These are phyloP conservation scores for Naganishia sp. DNA, from an alignment of 1,284 basidiomycete genomes.

Conservation along the genomic window DNA sequence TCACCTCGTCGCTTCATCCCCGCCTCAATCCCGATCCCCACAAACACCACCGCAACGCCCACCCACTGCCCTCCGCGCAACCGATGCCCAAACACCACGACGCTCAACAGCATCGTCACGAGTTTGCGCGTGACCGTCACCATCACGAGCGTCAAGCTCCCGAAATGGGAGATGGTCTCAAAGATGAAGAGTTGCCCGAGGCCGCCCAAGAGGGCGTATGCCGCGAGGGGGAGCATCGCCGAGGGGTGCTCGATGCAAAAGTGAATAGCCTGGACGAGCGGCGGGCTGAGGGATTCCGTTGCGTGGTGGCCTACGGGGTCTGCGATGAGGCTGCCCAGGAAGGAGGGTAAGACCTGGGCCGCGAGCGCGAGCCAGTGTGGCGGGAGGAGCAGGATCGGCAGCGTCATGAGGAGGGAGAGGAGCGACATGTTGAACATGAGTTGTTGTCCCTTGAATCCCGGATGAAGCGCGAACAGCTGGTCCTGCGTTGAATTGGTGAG, in stretches of 20 bases:
- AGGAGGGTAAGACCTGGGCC: slow-evolving; percentile 37
- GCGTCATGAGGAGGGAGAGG: slow-evolving; percentile 77
- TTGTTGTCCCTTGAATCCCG: slow-evolving; percentile 70
- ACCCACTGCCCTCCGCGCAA: slow-evolving; percentile 85
- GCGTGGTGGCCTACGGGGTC: slow-evolving; percentile 53
- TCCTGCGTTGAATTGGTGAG: slow-evolving; percentile 98
- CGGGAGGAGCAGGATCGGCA: slow-evolving; percentile 67
- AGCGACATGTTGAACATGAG: slow-evolving; percentile 92
- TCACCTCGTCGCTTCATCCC: slow-evolving; percentile 78
- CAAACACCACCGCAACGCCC: slow-evolving; percentile 86
- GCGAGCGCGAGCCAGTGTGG: slow-evolving; percentile 53
- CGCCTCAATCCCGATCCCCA: slow-evolving; percentile 90
- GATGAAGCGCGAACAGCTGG: slow-evolving; percentile 72
- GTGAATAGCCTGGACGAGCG: slow-evolving; percentile 58
- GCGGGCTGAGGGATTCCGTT: slow-evolving; percentile 59
- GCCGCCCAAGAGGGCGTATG: slow-evolving; percentile 88
- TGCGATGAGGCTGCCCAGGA: slow-evolving; percentile 57
- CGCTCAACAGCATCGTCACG: slow-evolving; percentile 96
- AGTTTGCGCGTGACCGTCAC: slow-evolving; percentile 97
- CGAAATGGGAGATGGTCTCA: slow-evolving; percentile 94
- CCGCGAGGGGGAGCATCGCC: slow-evolving; percentile 72
- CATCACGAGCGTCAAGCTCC: slow-evolving; percentile 87
- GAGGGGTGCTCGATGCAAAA: slow-evolving; percentile 81
- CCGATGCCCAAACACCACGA: slow-evolving; percentile 86
- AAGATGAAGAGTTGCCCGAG: slow-evolving; percentile 97